These are phyloP conservation scores for Citrus sp. DNA, from an alignment of 345 rosid species.

Conservation along the genomic window DNA sequence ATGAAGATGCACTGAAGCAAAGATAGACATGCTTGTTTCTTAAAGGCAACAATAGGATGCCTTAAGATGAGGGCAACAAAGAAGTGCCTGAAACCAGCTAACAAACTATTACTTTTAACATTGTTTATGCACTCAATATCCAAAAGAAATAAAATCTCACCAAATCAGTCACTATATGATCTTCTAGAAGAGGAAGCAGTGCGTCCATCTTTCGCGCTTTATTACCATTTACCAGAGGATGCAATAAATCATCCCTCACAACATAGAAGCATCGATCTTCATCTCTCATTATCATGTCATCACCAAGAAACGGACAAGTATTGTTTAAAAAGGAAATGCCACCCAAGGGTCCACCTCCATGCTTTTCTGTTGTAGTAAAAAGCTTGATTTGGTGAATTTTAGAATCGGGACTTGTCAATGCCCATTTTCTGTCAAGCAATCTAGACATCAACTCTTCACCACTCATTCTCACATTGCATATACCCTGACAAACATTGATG, in stretches of 20 bases:
- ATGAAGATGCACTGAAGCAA: background rate
- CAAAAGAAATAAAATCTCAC: slow-evolving; percentile 41
- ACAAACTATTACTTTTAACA: slow-evolving; percentile 2
- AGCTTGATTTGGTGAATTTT: slow-evolving; percentile 50
- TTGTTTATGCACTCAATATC: background rate
- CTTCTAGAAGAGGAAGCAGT: slow-evolving; percentile 60
- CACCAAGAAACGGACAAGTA: slow-evolving; percentile 41
- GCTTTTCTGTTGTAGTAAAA: slow-evolving; percentile 25
- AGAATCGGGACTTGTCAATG: slow-evolving; percentile 53
- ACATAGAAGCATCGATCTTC: slow-evolving; percentile 53
- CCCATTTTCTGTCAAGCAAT: slow-evolving; percentile 73
- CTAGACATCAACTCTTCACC: slow-evolving; percentile 35
- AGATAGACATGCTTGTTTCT: background rate
- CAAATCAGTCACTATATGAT: slow-evolving; percentile 71
- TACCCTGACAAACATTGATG: slow-evolving; percentile 26
- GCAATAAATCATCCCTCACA: slow-evolving; percentile 86
- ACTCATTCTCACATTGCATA: slow-evolving; percentile 23
- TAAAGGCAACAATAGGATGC: background rate
- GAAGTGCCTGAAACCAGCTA: background rate
- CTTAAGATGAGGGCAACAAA: background rate
- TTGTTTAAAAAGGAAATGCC: slow-evolving; percentile 34
- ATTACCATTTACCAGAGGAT: slow-evolving; percentile 86
- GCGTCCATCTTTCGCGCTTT: slow-evolving; percentile 92
- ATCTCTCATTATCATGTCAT: slow-evolving; percentile 20
- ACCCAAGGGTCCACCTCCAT: slow-evolving; percentile 18